phyloP scores from a whole-genome alignment of 805 yeast genomes.

The Crinitomyces ghanaensis region DNA sequence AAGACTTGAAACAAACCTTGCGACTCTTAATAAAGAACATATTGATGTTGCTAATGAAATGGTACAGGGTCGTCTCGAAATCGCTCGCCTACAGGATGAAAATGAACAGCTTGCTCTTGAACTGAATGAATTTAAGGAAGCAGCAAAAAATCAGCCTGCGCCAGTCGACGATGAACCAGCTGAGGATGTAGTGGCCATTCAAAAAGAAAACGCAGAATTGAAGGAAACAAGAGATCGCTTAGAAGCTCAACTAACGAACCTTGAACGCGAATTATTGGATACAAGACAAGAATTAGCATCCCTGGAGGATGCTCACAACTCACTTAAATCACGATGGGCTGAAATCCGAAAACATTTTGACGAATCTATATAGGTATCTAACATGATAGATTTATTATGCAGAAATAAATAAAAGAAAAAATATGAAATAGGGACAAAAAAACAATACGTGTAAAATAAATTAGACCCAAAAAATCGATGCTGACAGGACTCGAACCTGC shows the following conservation, averaged over 20 bases:
- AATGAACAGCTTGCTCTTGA: slow-evolving; percentile 42
- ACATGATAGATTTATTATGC: no score
- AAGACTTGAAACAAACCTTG: slow-evolving; percentile 57
- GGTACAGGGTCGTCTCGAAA: slow-evolving; percentile 63
- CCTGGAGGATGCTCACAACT: slow-evolving; percentile 20
- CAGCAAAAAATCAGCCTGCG: slow-evolving; percentile 5
- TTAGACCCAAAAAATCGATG: no score
- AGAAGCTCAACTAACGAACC: slow-evolving; percentile 39
- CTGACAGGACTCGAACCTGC: no score
- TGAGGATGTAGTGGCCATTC: slow-evolving; percentile 13
- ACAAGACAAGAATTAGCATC: slow-evolving; percentile 20
- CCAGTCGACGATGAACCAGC: slow-evolving; percentile 8
- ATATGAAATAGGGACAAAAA: no score
- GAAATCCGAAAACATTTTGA: slow-evolving; percentile 24
- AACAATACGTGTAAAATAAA: no score
- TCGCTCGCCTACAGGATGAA: slow-evolving; percentile 69
- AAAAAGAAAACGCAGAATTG: slow-evolving; percentile 53
- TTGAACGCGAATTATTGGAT: slow-evolving; percentile 32
- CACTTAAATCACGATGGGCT: slow-evolving; percentile 25
- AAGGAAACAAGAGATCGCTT: slow-evolving; percentile 48
- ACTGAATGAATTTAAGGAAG: slow-evolving; percentile 21
- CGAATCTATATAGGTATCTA: no score
- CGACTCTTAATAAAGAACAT: slow-evolving; percentile 69
- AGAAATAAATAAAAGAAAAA: no score
- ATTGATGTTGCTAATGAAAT: slow-evolving; percentile 77